Evolutionary conservation across 1,139 yeast species (phyloP), one percentile per base, ranked within the genome.

Genomic region (Debaryomycetaceae sp.): DNA sequence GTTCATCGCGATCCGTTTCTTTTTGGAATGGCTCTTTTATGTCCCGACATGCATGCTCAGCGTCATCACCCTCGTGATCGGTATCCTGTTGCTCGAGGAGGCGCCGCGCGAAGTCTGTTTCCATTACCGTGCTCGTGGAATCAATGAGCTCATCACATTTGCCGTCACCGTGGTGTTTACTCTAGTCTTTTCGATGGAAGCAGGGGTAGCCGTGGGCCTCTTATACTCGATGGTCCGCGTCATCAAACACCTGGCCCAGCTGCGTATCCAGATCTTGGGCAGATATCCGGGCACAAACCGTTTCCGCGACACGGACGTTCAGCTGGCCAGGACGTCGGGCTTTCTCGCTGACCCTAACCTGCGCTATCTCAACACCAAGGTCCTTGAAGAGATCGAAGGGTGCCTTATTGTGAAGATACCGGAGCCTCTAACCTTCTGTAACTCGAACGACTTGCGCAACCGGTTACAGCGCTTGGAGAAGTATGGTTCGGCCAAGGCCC

Each of bases 341-440:
- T 43, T 58, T 15, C 62, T 63, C 37, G 51, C 55, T 3, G 66
- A 60, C 31, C 56, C 51, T 15, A 45, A 57, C 32, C 50, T 50
- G 45, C 62, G 59, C 30, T 58, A 50, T 24, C 51, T 63, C 27
- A 62, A 63, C 34, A 44, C 52, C 5, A 54, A 53, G 22, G 60
- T 56, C 2, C 52, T 78, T 20, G 90, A 82, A 45, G 87, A 83
- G 38, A 65, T 83, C 27, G 90, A 82, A 45, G 94, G 93, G 1
- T 82, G 94, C 44, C 60, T 90, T 29, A 79, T 87, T 27, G 80
- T 87, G 21, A 83, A 79, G 41, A 75, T 90, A 23, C 93, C 97
- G 0, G 97, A 90, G 46, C 96, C 97, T 1, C 58, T 90, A 33
- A 85, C 94, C 2, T 90, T 90, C 51, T 86, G 95, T 23, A 90